phyloP scores from a whole-genome alignment of 192 early-diverging fungal species.

The Podila epicladia region DNA sequence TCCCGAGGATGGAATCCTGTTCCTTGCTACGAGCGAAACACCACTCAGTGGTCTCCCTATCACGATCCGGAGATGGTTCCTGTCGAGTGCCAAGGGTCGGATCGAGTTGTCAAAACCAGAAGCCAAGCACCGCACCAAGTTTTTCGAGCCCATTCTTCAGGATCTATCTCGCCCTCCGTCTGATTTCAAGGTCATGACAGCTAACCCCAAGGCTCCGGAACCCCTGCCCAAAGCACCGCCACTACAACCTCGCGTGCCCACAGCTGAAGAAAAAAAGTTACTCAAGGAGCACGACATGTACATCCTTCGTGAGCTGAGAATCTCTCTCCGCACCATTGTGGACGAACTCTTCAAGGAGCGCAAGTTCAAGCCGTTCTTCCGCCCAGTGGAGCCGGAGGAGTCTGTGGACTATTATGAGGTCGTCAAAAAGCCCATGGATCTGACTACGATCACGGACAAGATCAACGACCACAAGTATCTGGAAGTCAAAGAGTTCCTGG shows the following conservation, averaged over 20 bases:
- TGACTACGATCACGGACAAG: conserved; percentile 56
- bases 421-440: conserved; percentile 61
- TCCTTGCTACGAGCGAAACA: conserved; percentile 65
- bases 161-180: conserved; percentile 48
- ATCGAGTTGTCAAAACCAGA: conserved; percentile 23
- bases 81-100: conserved; percentile 34
- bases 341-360: conserved; percentile 63
- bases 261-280: conserved; percentile 54
- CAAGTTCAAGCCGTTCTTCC: conserved; percentile 54
- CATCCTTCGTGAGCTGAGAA: conserved; percentile 63
- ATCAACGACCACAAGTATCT: conserved; percentile 48
- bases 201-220: conserved; percentile 8
- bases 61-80: conserved; percentile 47
- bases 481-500: conserved; percentile 43
- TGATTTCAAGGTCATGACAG: conserved; percentile 25
- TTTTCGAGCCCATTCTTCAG: conserved; percentile 25
- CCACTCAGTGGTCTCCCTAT: conserved; percentile 44
- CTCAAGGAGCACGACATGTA: conserved; percentile 62
- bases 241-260: conserved; percentile 62
- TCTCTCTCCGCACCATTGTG: conserved; percentile 62
- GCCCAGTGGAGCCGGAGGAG: conserved; percentile 57
- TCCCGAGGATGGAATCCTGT: conserved; percentile 59
- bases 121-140: conserved; percentile 8
- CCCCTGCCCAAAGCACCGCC: conserved; percentile 58
- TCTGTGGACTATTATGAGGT: conserved; percentile 57